phyloP scores from a whole-genome alignment of 2,329 filamentous ascomycete species.

The Phyllosticta citribraziliensis region DNA sequence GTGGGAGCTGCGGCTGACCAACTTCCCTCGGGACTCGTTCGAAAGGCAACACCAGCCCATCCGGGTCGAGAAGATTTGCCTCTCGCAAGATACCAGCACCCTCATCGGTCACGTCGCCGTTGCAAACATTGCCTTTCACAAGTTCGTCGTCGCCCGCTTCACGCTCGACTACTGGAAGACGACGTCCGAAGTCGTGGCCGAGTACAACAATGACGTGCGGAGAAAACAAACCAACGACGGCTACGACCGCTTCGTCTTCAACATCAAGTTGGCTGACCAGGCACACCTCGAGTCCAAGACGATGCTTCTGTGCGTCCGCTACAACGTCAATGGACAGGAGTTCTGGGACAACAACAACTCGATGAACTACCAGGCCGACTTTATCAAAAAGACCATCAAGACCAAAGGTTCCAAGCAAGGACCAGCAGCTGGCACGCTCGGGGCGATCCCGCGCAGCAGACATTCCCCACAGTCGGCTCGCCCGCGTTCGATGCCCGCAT shows the following conservation, averaged over 20 bases:
- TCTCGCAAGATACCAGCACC: conserved; percentile 79
- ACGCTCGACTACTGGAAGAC: conserved; percentile 99
- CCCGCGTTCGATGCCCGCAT: conserved; percentile 41
- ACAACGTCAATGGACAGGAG: conserved; percentile 72
- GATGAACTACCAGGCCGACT: conserved; percentile 90
- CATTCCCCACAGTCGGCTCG: conserved; percentile 37
- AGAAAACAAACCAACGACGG: conserved; percentile 55
- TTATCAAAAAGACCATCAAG: conserved; percentile 64
- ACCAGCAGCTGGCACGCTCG: conserved; percentile 37
- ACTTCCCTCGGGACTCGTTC: conserved; percentile 64
- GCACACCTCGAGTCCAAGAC: conserved; percentile 89
- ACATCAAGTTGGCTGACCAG: conserved; percentile 83
- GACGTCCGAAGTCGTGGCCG: conserved; percentile 84
- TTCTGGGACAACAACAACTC: conserved; percentile 90
- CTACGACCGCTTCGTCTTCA: conserved; percentile 86
- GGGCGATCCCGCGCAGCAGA: conserved; percentile 40
- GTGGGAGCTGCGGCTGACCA: conserved; percentile 79
- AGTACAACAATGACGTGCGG: conserved; percentile 71
- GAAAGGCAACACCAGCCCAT: conserved; percentile 57
- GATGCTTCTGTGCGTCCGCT: conserved; percentile 83
- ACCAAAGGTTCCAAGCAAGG: conserved; percentile 32
- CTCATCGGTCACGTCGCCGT: conserved; percentile 77
- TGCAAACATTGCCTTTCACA: conserved; percentile 82
- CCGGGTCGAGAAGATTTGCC: conserved; percentile 75
- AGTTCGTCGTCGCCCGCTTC: conserved; percentile 82